phyloP scores from a whole-genome alignment of 805 yeast genomes.

The Blastobotrys robertii region DNA sequence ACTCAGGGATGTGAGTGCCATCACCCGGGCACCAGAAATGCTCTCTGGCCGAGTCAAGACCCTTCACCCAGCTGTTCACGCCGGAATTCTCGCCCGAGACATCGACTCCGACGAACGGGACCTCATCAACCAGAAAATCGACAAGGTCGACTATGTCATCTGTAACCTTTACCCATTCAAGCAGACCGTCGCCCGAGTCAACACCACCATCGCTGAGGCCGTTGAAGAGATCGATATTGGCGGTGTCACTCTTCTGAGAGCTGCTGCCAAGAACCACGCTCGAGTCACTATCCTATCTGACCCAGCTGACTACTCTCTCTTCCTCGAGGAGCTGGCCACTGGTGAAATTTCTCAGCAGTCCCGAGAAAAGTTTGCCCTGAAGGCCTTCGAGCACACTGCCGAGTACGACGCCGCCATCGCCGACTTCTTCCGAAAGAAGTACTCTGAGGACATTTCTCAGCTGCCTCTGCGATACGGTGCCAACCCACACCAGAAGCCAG shows the following conservation, averaged over 20 bases:
- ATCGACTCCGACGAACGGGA: constrained; percentile 85
- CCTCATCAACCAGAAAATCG: constrained; percentile 79
- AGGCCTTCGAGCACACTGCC: constrained; percentile 98
- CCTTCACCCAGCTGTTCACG: constrained; percentile 97
- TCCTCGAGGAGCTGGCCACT: constrained; percentile 65
- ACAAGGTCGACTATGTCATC: constrained; percentile 92
- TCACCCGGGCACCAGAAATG: constrained; percentile 99
- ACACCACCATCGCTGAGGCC: constrained; percentile 94
- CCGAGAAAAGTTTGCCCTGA: constrained; percentile 79
- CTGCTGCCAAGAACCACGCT: constrained; percentile 97
- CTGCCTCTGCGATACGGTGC: constrained; percentile 96
- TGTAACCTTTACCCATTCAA: constrained; percentile 98
- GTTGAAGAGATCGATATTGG: constrained; percentile 98
- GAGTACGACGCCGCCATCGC: constrained; percentile 93
- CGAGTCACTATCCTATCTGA: constrained; percentile 94
- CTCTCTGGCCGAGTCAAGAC: constrained; percentile 98
- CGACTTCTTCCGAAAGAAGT: constrained; percentile 95
- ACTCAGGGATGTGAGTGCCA: constrained; percentile 65
- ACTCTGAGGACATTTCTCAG: constrained; percentile 82
- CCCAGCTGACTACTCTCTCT: constrained; percentile 84
- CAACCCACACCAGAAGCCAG: constrained; percentile 98
- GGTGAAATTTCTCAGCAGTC: constrained; percentile 67
- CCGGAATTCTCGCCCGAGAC: constrained; percentile 85
- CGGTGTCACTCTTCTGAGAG: constrained; percentile 93
- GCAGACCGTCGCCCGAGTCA: constrained; percentile 91